phyloP scores from a whole-genome alignment of 345 rosid species.

The Camelina sativa region DNA sequence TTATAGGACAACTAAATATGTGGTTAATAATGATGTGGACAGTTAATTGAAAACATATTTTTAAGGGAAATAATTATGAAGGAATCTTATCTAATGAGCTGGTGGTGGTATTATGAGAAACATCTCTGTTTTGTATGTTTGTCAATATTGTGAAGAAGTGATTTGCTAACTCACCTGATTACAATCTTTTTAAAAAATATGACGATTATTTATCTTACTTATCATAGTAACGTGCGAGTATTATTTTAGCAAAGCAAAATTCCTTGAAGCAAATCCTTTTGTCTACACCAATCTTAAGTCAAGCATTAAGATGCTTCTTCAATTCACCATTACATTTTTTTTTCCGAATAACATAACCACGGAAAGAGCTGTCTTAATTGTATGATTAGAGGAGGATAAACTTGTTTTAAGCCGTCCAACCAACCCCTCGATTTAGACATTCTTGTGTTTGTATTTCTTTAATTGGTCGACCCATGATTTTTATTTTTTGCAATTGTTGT shows the following conservation, averaged over 20 bases:
- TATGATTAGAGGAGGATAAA: slow-evolving; percentile 40
- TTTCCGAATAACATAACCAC: slow-evolving; percentile 19
- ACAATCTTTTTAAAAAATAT: no score
- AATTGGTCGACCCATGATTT: slow-evolving; percentile 11
- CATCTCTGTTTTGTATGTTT: slow-evolving; percentile 8
- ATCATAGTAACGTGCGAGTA: neutral
- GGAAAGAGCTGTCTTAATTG: slow-evolving; percentile 32
- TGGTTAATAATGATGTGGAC: slow-evolving; percentile 29
- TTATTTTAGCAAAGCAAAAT: neutral
- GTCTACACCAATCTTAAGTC: slow-evolving; percentile 20
- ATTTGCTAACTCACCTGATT: neutral
- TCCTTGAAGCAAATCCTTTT: slow-evolving; percentile 18
- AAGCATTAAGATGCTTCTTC: slow-evolving; percentile 21
- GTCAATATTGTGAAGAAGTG: neutral
- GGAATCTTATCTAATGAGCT: slow-evolving; percentile 38
- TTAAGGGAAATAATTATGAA: neutral
- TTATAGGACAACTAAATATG: slow-evolving; percentile 21
- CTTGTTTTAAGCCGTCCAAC: slow-evolving; percentile 40
- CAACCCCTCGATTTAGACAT: slow-evolving; percentile 29
- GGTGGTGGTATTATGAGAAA: slow-evolving; percentile 34
- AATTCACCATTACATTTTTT: slow-evolving; percentile 18
- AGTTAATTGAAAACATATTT: slow-evolving; percentile 9
- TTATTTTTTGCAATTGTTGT: slow-evolving; percentile 1
- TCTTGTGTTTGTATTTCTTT: slow-evolving; percentile 6
- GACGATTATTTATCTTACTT: neutral